These are phyloP conservation scores for Debaryomyces castellii DNA, from an alignment of 805 yeast genomes.

Conservation along the genomic window DNA sequence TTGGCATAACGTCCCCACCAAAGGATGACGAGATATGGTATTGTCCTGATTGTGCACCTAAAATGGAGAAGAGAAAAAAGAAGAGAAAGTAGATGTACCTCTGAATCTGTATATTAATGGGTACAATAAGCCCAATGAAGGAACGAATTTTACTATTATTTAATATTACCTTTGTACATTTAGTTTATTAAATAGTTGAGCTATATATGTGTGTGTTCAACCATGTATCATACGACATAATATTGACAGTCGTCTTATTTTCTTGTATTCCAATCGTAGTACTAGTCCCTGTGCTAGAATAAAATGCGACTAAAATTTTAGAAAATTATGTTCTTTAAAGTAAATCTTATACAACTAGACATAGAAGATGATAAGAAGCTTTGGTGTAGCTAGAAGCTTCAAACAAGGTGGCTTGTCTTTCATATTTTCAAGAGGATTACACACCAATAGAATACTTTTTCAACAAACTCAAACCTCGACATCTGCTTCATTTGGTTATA, in stretches of 20 bases:
- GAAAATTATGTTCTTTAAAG: neutral
- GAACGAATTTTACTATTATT: neutral
- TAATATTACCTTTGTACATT: too few species aligned
- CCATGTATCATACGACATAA: too few species aligned
- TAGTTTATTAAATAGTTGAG: neutral
- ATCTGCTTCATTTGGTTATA: neutral
- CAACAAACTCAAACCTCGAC: neutral
- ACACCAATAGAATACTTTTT: neutral
- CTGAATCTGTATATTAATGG: neutral
- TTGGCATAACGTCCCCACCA: conserved; percentile 85
- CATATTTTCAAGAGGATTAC: neutral
- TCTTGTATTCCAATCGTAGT: too few species aligned
- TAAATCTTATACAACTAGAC: neutral
- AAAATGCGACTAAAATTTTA: neutral
- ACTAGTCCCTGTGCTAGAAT: neutral
- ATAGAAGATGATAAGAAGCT: neutral
- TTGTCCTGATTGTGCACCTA: conserved; percentile 76
- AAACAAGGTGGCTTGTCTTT: neutral
- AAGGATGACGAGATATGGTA: conserved; percentile 82
- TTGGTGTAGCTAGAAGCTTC: neutral
- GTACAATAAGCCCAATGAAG: neutral
- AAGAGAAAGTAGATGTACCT: conserved; percentile 27
- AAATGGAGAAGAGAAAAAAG: conserved; percentile 45
- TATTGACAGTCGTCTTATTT: neutral
- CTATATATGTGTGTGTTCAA: too few species aligned